Conservation (phyloP, 169 alveolate species). For the Plasmodium vivax region DNA sequence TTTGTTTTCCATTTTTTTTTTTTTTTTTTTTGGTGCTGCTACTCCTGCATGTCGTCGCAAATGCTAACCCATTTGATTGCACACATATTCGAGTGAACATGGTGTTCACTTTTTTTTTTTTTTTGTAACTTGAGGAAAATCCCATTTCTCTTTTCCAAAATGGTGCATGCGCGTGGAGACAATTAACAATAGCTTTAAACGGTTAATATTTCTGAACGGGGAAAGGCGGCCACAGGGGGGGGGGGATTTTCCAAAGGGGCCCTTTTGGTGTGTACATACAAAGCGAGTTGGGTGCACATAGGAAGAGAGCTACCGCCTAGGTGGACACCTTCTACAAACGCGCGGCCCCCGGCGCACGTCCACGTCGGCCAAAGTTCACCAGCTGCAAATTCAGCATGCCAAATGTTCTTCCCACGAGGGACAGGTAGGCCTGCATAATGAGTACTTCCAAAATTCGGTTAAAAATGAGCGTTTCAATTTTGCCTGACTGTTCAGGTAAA, state of each 20-base stretch:
- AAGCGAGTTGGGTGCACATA: not conserved
- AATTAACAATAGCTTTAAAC: not conserved
- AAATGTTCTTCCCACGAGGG: conserved; percentile 15
- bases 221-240: not conserved
- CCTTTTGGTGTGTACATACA: not conserved
- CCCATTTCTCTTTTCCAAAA: not conserved
- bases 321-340: not conserved
- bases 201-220: not conserved
- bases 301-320: not conserved
- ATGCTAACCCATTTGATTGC: not conserved
- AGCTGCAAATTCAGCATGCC: conserved; percentile 31
- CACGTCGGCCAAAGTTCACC: conserved; percentile 1
- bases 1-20: not conserved
- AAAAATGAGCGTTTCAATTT: conserved; percentile 2
- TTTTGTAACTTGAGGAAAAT: not conserved
- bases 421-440: conserved; percentile 42
- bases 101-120: not conserved
- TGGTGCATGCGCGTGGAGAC: not conserved
- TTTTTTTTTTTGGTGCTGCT: not conserved
- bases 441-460: conserved; percentile 40
- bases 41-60: not conserved
- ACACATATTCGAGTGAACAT: not conserved
- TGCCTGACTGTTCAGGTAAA: conserved; percentile 7
- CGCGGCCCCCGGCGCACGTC: not conserved
- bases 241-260: not conserved